These are phyloP conservation scores for Tuber aestivum DNA, from an alignment of 495 filamentous ascomycete genomes.

Conservation along the genomic window DNA sequence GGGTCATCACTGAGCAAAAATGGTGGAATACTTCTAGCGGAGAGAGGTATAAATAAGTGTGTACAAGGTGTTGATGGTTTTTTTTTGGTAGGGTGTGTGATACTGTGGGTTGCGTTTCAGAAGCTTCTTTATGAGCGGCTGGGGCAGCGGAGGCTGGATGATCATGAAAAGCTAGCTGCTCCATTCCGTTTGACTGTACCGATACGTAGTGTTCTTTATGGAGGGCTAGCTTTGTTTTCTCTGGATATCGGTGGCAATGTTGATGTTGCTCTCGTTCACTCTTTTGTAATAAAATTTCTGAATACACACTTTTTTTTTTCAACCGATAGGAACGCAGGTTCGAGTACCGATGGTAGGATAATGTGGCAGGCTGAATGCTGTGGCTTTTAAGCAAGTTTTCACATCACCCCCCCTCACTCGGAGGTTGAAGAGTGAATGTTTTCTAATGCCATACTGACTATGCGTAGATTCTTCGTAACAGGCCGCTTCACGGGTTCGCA, in stretches of 20 bases:
- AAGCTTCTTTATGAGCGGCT: background rate
- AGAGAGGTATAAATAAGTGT: slow-evolving; percentile 25
- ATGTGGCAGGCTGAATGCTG: background rate
- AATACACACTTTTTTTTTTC: background rate
- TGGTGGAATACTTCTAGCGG: slow-evolving; percentile 29
- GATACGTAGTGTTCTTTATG: background rate
- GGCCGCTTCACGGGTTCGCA: background rate
- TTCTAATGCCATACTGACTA: background rate
- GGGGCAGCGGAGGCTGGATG: background rate
- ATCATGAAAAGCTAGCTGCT: background rate
- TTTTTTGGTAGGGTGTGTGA: background rate
- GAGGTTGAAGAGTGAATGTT: background rate
- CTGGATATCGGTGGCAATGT: background rate
- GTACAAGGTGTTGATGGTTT: background rate
- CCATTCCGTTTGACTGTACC: background rate
- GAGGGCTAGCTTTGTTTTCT: background rate
- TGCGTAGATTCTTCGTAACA: background rate
- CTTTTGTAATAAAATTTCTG: background rate
- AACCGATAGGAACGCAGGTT: background rate
- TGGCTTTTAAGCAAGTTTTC: background rate
- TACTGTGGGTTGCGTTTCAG: background rate
- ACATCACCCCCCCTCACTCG: background rate
- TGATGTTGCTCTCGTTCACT: background rate
- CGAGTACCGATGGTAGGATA: background rate
- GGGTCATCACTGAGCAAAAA: slow-evolving; percentile 19